Percentiles rank a stretch among this genome's conserved stretches.
Evolutionary conservation across 2,329 filamentous ascomycete species (phyloP).

Genomic region (Claviceps sp.): DNA sequence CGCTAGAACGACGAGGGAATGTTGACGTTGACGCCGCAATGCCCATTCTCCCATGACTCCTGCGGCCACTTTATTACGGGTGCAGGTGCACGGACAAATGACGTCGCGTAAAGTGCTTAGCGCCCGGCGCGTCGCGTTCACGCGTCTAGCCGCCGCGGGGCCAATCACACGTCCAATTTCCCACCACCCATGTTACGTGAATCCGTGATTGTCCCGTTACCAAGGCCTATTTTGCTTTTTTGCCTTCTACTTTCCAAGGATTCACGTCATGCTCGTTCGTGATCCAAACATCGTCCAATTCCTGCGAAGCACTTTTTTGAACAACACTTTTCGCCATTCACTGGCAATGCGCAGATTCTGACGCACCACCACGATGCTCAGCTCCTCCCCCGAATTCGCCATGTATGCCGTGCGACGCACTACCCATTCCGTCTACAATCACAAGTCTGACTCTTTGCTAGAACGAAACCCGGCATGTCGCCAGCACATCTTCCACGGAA

Average conservation of each 20-base stretch:
- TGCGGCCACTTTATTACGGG: background rate
- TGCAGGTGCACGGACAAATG: slow-evolving; percentile 5
- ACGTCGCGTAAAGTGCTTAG: slow-evolving; percentile 7
- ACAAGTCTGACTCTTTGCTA: slow-evolving; percentile 4
- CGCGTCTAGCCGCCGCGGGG: slow-evolving; percentile 3
- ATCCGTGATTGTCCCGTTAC: background rate
- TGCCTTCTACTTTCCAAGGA: too few species aligned
- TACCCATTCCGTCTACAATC: too few species aligned
- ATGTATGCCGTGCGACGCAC: slow-evolving; percentile 10
- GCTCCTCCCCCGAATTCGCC: slow-evolving; percentile 16
- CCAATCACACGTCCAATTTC: too few species aligned
- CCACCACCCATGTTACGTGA: background rate
- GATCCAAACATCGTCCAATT: too few species aligned
- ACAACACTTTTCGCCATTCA: too few species aligned
- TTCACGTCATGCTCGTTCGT: too few species aligned
- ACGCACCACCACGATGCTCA: slow-evolving; percentile 5
- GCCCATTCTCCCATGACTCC: background rate
- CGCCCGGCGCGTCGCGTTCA: slow-evolving; percentile 4
- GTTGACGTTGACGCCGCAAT: background rate
- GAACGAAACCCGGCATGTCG: slow-evolving; percentile 18
- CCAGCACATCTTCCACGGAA: slow-evolving; percentile 12
- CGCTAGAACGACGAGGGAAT: background rate
- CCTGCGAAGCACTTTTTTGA: too few species aligned
- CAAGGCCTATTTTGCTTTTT: too few species aligned
- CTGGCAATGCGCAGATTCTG: too few species aligned